Evolutionary conservation across 2,329 filamentous ascomycete genomes (phyloP).

Genomic region (Rutstroemia sp.): DNA sequence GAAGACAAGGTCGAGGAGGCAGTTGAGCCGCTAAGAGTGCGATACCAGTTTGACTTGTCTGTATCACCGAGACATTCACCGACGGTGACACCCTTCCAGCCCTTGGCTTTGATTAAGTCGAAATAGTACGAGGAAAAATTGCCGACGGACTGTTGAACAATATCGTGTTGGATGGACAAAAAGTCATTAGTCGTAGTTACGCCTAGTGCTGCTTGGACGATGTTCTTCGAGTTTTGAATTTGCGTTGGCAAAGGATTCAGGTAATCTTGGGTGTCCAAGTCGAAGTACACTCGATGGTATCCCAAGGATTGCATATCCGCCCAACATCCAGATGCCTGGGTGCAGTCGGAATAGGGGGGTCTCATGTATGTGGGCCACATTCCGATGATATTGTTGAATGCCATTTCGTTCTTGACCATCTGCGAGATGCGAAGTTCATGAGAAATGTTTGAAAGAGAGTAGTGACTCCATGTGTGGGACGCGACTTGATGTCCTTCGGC

Average conservation of each 20-base stretch:
- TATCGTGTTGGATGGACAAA: conserved; percentile 37
- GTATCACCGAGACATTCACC: conserved; percentile 39
- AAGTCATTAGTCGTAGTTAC: conserved; percentile 25
- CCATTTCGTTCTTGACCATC: conserved; percentile 47
- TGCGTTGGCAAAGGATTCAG: conserved; percentile 33
- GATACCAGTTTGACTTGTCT: conserved; percentile 35
- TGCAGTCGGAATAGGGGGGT: conserved; percentile 32
- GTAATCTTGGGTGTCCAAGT: conserved; percentile 44
- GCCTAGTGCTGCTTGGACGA: conserved; percentile 33
- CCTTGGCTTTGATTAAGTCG: conserved; percentile 28
- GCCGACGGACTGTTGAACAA: conserved; percentile 27
- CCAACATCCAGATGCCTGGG: conserved; percentile 32
- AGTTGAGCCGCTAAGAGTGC: conserved; percentile 8
- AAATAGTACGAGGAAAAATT: conserved; percentile 28
- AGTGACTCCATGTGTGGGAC: conserved; percentile 47
- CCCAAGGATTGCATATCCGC: conserved; percentile 30
- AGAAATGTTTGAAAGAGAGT: conserved; percentile 36
- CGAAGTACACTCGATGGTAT: conserved; percentile 41
- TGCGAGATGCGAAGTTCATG: conserved; percentile 36
- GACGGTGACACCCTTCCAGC: conserved; percentile 35
- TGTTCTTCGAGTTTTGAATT: conserved; percentile 39
- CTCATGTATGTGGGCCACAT: conserved; percentile 46
- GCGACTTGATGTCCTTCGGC: conserved; percentile 47
- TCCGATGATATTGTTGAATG: conserved; percentile 44
- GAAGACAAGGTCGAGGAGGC: neutral